A percentile compares a stretch with the other conserved stretches of the same genome.
Evolutionary conservation across 2,329 filamentous ascomycete genomes (phyloP).

Genomic region (Ascochyta koolunga): DNA sequence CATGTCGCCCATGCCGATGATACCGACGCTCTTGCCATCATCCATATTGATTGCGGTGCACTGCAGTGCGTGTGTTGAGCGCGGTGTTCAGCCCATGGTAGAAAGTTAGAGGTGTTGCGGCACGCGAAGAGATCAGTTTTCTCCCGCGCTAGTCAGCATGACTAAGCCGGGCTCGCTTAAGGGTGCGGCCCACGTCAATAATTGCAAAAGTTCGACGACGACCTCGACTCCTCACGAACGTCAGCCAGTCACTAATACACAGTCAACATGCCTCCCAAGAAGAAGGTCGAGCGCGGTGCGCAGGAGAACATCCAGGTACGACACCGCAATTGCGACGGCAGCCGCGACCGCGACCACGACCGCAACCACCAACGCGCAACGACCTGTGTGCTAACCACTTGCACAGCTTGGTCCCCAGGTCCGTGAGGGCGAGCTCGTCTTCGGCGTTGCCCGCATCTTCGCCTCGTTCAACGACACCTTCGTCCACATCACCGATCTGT

Average conservation of each 20-base stretch:
- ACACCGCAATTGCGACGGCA: neutral
- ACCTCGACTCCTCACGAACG: constrained; percentile 24
- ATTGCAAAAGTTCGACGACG: constrained; percentile 25
- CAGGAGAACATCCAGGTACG: constrained; percentile 81
- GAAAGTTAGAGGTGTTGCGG: constrained; percentile 14
- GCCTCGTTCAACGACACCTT: constrained; percentile 72
- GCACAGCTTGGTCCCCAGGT: constrained; percentile 83
- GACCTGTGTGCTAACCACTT: neutral
- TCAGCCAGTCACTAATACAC: constrained; percentile 40
- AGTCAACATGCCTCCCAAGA: constrained; percentile 81
- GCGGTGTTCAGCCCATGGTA: constrained; percentile 40
- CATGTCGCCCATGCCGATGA: constrained; percentile 99
- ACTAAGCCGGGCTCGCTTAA: constrained; percentile 18
- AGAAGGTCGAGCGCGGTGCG: constrained; percentile 76
- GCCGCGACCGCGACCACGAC: neutral
- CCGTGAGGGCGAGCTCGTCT: constrained; percentile 97
- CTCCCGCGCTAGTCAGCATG: constrained; percentile 22
- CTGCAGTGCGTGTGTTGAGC: constrained; percentile 28
- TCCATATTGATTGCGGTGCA: constrained; percentile 57
- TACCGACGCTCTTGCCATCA: constrained; percentile 75
- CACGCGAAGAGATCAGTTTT: constrained; percentile 25
- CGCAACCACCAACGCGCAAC: neutral
- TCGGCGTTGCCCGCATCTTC: constrained; percentile 97
- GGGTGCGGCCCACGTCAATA: constrained; percentile 18
- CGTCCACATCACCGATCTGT: constrained; percentile 99